phyloP scores from a whole-genome alignment of 208 protist species.

The Vickermania spadyakhi region DNA sequence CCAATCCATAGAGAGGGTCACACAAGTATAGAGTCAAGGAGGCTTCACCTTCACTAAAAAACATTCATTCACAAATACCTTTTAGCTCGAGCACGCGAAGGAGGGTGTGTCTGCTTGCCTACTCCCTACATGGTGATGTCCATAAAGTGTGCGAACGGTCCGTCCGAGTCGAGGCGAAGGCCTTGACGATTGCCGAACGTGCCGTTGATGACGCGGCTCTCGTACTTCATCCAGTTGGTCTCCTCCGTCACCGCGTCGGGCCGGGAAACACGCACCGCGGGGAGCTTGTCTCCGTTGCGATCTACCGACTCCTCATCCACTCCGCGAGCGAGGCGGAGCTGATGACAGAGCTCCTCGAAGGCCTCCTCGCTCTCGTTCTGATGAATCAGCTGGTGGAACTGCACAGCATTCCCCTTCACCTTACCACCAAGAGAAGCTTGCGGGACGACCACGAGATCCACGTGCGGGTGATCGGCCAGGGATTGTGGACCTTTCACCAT shows the following conservation, averaged over 20 bases:
- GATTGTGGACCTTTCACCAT: slow-evolving; percentile 34
- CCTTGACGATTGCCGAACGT: slow-evolving; percentile 83
- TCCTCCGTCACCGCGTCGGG: background rate
- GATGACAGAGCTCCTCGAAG: slow-evolving; percentile 54
- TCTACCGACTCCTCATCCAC: slow-evolving; percentile 33
- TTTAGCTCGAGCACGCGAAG: too few species aligned
- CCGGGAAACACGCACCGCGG: background rate
- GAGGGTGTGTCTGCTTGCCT: too few species aligned
- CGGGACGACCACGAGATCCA: slow-evolving; percentile 77
- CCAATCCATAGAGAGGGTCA: too few species aligned
- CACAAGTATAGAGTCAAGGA: too few species aligned
- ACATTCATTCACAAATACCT: too few species aligned
- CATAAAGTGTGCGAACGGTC: slow-evolving; percentile 76
- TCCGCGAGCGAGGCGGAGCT: slow-evolving; percentile 36
- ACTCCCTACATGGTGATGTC: too few species aligned
- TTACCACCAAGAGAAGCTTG: slow-evolving; percentile 84
- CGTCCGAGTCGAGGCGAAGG: slow-evolving; percentile 58
- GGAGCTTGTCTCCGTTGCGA: slow-evolving; percentile 31
- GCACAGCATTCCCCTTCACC: slow-evolving; percentile 65
- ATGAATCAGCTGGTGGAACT: slow-evolving; percentile 70
- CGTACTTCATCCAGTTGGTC: slow-evolving; percentile 24
- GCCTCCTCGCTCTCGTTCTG: slow-evolving; percentile 37
- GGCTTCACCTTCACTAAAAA: too few species aligned
- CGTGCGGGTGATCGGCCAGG: slow-evolving; percentile 28
- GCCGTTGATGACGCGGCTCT: slow-evolving; percentile 49